Evolutionary conservation across 169 alveolate genomes (phyloP).

Genomic region (Eimeria maxima): DNA sequence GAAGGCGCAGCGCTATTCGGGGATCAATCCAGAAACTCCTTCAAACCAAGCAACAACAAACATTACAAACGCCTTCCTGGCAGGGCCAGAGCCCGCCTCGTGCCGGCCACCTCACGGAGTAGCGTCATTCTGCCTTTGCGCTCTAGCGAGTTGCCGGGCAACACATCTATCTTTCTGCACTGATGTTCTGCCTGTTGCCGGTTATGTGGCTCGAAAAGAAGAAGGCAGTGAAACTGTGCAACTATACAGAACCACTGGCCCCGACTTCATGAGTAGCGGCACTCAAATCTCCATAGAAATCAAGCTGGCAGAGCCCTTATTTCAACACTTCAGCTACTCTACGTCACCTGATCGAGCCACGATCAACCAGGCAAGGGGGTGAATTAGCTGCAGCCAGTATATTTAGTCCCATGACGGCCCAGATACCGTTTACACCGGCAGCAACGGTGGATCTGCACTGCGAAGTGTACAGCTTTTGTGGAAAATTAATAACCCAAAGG

Average conservation of each 20-base stretch:
- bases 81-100: neutral
- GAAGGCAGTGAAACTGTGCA: conserved; percentile 1
- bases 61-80: neutral
- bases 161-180: conserved; percentile 49
- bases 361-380: conserved; percentile 29
- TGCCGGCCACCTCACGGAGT: conserved; percentile 57
- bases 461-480: neutral
- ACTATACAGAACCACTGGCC: neutral
- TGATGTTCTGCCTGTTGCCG: conserved; percentile 37
- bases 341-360: neutral
- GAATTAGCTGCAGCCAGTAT: neutral
- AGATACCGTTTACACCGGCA: neutral
- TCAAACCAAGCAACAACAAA: neutral
- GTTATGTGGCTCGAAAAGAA: conserved; percentile 16
- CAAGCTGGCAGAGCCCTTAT: conserved; percentile 67
- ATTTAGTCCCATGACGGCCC: neutral
- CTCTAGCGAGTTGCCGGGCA: conserved; percentile 37
- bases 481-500: neutral
- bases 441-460: neutral
- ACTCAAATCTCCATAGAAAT: conserved; percentile 26
- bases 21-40: neutral
- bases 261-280: conserved; percentile 44
- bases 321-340: neutral
- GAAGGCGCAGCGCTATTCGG: conserved; percentile 21
- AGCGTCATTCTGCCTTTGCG: conserved; percentile 57